phyloP scores from a whole-genome alignment of 352 stramenopile genomes.

The Phytopythium kandeliae region DNA sequence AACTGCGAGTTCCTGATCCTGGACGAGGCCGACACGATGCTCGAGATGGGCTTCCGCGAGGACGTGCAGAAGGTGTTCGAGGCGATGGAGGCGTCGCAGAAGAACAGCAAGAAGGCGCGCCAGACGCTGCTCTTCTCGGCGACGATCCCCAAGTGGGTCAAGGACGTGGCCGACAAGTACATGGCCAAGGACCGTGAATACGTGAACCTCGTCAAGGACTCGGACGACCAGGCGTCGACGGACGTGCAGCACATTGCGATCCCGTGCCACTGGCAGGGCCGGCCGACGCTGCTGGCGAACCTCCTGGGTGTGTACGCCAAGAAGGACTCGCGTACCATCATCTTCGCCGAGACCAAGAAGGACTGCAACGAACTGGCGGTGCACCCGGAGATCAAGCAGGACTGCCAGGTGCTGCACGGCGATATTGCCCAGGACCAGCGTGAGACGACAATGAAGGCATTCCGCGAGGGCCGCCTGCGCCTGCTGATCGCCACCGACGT shows the following conservation, averaged over 20 bases:
- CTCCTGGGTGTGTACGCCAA: constrained; percentile 79
- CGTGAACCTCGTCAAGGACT: constrained; percentile 91
- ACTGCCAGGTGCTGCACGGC: constrained; percentile 92
- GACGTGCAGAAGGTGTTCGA: constrained; percentile 93
- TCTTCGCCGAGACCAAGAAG: constrained; percentile 95
- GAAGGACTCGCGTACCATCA: constrained; percentile 89
- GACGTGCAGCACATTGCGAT: constrained; percentile 93
- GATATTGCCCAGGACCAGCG: constrained; percentile 97
- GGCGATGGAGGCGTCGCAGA: constrained; percentile 57
- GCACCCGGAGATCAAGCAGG: constrained; percentile 83
- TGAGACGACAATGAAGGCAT: constrained; percentile 96
- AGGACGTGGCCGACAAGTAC: constrained; percentile 88
- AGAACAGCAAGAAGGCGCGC: constrained; percentile 42
- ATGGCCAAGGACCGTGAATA: constrained; percentile 86
- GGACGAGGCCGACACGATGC: constrained; percentile 94
- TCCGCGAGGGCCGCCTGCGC: constrained; percentile 93
- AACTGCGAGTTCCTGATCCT: constrained; percentile 91
- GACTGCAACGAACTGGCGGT: constrained; percentile 92
- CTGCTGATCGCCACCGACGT: constrained; percentile 97
- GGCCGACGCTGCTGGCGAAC: constrained; percentile 65
- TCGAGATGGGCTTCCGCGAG: constrained; percentile 96
- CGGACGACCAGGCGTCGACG: constrained; percentile 81
- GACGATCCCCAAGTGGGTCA: constrained; percentile 92
- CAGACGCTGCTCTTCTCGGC: constrained; percentile 93
- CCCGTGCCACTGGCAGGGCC: constrained; percentile 89